Percentiles rank a stretch among this genome's conserved stretches.
phyloP scores from a whole-genome alignment of 2,329 filamentous ascomycete species.

The Chaetomium sp. region DNA sequence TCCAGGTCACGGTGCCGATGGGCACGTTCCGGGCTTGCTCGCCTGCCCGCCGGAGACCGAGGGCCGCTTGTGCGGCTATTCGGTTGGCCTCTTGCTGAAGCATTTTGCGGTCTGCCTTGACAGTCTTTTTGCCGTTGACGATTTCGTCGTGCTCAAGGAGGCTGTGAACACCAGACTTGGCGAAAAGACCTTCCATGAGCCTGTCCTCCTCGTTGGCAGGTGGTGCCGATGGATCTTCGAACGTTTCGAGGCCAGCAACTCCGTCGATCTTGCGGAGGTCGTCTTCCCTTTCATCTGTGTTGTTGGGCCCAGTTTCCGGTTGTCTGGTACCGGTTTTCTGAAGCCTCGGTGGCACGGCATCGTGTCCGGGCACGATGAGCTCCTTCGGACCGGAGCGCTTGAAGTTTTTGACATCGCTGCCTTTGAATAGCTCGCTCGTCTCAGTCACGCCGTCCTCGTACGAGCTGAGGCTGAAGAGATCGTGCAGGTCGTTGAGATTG shows the following conservation, averaged over 20 bases:
- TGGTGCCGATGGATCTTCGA: slow-evolving; percentile 55
- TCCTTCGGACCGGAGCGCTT: slow-evolving; percentile 37
- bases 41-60: slow-evolving; percentile 71
- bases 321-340: slow-evolving; percentile 15
- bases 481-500: slow-evolving; percentile 84
- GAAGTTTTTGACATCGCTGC: slow-evolving; percentile 74
- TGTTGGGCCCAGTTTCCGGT: slow-evolving; percentile 21
- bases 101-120: slow-evolving; percentile 74
- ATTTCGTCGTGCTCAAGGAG: slow-evolving; percentile 93
- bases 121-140: slow-evolving; percentile 71
- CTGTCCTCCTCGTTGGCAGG: slow-evolving; percentile 64
- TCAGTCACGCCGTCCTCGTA: slow-evolving; percentile 72
- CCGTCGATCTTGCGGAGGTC: slow-evolving; percentile 47
- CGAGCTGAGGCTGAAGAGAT: slow-evolving; percentile 80
- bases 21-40: slow-evolving; percentile 72
- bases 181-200: slow-evolving; percentile 87
- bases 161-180: slow-evolving; percentile 82
- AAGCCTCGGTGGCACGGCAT: slow-evolving; percentile 20
- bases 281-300: slow-evolving; percentile 21
- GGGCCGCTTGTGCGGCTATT: slow-evolving; percentile 76
- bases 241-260: slow-evolving; percentile 67
- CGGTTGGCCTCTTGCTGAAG: slow-evolving; percentile 80
- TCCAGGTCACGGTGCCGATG: slow-evolving; percentile 91
- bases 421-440: slow-evolving; percentile 82
- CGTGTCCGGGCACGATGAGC: slow-evolving; percentile 38